phyloP scores from a whole-genome alignment of 2,329 filamentous ascomycete species.

The Fusarium tricinctum region DNA sequence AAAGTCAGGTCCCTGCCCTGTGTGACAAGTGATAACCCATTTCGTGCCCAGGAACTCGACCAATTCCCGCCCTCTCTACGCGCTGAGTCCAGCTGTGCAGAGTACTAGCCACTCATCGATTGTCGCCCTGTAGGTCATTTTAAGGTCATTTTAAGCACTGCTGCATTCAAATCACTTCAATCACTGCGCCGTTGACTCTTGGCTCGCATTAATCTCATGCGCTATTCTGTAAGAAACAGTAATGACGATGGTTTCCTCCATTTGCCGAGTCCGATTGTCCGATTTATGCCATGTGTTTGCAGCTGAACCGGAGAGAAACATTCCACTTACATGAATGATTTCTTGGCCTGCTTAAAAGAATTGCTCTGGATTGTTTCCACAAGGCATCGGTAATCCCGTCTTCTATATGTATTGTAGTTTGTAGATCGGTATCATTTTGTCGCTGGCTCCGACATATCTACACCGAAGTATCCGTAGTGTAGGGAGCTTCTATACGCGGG shows the following conservation, averaged over 20 bases:
- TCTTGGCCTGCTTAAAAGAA: constrained; percentile 14
- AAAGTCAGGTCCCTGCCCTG: constrained; percentile 19
- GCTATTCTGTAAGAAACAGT: constrained; percentile 19
- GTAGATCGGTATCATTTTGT: background rate
- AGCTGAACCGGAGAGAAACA: constrained; percentile 30
- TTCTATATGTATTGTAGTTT: constrained; percentile 12
- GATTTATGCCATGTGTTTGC: constrained; percentile 25
- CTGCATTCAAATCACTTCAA: constrained; percentile 44
- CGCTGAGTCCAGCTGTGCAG: constrained; percentile 40
- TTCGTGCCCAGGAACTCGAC: constrained; percentile 24
- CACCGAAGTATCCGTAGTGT: background rate
- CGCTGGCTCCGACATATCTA: constrained; percentile 3
- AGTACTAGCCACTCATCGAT: constrained; percentile 38
- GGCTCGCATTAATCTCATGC: constrained; percentile 33
- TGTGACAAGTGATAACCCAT: constrained; percentile 30
- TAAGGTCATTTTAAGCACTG: constrained; percentile 32
- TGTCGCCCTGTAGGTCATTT: constrained; percentile 30
- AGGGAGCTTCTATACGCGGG: no score
- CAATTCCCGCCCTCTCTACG: constrained; percentile 46
- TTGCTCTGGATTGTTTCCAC: background rate
- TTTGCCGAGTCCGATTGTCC: constrained; percentile 20
- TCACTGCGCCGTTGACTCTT: constrained; percentile 48
- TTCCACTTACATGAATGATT: constrained; percentile 36
- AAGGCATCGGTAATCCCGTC: constrained; percentile 8
- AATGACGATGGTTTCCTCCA: constrained; percentile 25